Conservation (phyloP, 495 filamentous ascomycete genomes). For the Penicillium mononematosum region DNA sequence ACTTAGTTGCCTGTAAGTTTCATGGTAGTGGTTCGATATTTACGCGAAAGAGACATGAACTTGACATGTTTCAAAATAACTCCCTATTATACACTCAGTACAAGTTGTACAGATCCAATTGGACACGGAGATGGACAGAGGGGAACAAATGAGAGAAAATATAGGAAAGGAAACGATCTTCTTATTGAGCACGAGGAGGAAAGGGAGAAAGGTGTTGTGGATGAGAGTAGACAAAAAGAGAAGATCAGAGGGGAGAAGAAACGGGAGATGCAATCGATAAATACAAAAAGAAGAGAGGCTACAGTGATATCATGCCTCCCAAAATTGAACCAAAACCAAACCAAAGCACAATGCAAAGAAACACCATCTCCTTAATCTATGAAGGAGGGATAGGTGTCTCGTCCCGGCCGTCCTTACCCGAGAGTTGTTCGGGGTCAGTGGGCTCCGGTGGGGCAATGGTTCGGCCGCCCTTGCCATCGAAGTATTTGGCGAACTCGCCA, state of each 20-base stretch:
- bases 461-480: slow-evolving; percentile 52
- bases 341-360: slow-evolving; percentile 16
- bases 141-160: slow-evolving; percentile 5
- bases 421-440: slow-evolving; percentile 25
- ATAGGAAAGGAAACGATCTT: slow-evolving; percentile 9
- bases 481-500: slow-evolving; percentile 91
- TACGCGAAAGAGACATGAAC: slow-evolving; percentile 10
- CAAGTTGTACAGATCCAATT: slow-evolving; percentile 6
- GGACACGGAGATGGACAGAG: slow-evolving; percentile 5
- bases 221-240: slow-evolving; percentile 23
- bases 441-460: slow-evolving; percentile 60
- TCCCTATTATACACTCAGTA: slow-evolving; percentile 18
- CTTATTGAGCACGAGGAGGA: slow-evolving; percentile 16
- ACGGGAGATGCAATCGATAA: slow-evolving; percentile 36
- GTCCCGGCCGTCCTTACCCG: slow-evolving; percentile 46
- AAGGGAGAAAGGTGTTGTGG: slow-evolving; percentile 18
- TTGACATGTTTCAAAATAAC: slow-evolving; percentile 9
- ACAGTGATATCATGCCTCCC: slow-evolving; percentile 32
- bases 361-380: slow-evolving; percentile 26
- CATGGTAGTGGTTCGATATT: not conserved
- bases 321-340: slow-evolving; percentile 25
- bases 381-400: slow-evolving; percentile 44
- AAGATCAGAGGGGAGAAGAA: slow-evolving; percentile 27
- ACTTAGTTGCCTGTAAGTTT: not conserved
- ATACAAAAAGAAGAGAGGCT: slow-evolving; percentile 38